A percentile compares a stretch with the other conserved stretches of the same genome.
These are phyloP conservation scores for Candida sp. DNA, from an alignment of 1,139 yeast genomes.

Conservation along the genomic window DNA sequence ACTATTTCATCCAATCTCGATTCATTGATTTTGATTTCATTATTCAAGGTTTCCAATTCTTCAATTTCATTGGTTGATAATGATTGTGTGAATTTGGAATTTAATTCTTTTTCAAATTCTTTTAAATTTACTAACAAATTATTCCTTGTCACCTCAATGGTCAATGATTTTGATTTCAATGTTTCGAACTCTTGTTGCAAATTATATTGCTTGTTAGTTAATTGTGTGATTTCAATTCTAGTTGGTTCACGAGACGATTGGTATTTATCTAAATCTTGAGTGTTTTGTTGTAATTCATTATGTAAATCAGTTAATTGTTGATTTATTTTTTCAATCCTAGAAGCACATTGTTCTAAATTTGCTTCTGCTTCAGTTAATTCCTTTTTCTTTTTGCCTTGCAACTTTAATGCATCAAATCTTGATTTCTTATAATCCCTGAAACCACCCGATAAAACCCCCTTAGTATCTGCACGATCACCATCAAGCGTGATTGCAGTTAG, in stretches of 20 bases:
- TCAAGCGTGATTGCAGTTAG: slow-evolving; percentile 83
- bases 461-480: slow-evolving; percentile 85
- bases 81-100: slow-evolving; percentile 51
- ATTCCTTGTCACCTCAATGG: slow-evolving; percentile 20
- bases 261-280: slow-evolving; percentile 33
- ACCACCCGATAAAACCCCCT: slow-evolving; percentile 90
- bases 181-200: slow-evolving; percentile 40
- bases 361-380: slow-evolving; percentile 39
- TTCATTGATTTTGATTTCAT: slow-evolving; percentile 39
- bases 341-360: slow-evolving; percentile 17
- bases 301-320: slow-evolving; percentile 26
- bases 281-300: slow-evolving; percentile 44
- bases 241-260: slow-evolving; percentile 41
- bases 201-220: slow-evolving; percentile 37
- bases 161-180: slow-evolving; percentile 13
- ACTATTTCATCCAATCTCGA: slow-evolving; percentile 38
- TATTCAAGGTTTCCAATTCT: slow-evolving; percentile 36
- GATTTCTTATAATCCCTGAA: slow-evolving; percentile 68
- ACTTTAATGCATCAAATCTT: slow-evolving; percentile 66
- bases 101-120: slow-evolving; percentile 50
- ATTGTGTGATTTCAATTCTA: slow-evolving; percentile 36
- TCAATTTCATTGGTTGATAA: slow-evolving; percentile 39
- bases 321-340: slow-evolving; percentile 21
- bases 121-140: slow-evolving; percentile 26
- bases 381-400: slow-evolving; percentile 48